phyloP scores from a whole-genome alignment of 2,329 filamentous ascomycete genomes.

The Monilinia polystroma region DNA sequence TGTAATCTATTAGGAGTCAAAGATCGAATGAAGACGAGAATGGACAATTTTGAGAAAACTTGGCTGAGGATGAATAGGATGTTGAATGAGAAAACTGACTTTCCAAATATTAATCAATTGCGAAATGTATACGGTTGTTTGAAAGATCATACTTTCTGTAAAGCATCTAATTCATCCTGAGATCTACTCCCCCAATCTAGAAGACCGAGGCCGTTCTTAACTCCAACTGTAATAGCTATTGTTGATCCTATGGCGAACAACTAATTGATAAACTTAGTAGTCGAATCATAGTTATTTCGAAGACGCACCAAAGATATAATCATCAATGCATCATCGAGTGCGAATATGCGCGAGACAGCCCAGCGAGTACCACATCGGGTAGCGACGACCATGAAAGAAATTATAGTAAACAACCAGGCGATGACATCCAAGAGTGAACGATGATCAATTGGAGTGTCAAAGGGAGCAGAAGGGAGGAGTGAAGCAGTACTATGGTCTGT shows the following conservation, averaged over 20 bases:
- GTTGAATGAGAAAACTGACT: conserved; percentile 2
- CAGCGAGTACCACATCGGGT: conserved; percentile 8
- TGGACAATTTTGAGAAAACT: conserved; percentile 4
- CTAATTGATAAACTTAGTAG: not conserved
- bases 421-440: conserved; percentile 2
- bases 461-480: not conserved
- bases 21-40: conserved; percentile 9
- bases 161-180: not conserved
- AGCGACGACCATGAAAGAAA: conserved; percentile 4
- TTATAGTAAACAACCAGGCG: not conserved
- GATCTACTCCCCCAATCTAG: conserved; percentile 1
- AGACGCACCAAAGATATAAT: conserved; percentile 3
- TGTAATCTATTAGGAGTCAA: conserved; percentile 6
- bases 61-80: conserved; percentile 6
- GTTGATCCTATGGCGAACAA: not conserved
- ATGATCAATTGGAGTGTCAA: conserved; percentile 4
- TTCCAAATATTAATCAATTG: not conserved
- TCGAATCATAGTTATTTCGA: not conserved
- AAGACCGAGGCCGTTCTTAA: conserved; percentile 2
- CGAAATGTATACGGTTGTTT: not conserved
- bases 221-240: not conserved
- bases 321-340: conserved; percentile 3
- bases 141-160: not conserved
- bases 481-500: not conserved
- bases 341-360: conserved; percentile 4